Base-by-base conservation (phyloP, 2,329 filamentous ascomycete species). In the Fonsecaea pugnacius region DNA sequence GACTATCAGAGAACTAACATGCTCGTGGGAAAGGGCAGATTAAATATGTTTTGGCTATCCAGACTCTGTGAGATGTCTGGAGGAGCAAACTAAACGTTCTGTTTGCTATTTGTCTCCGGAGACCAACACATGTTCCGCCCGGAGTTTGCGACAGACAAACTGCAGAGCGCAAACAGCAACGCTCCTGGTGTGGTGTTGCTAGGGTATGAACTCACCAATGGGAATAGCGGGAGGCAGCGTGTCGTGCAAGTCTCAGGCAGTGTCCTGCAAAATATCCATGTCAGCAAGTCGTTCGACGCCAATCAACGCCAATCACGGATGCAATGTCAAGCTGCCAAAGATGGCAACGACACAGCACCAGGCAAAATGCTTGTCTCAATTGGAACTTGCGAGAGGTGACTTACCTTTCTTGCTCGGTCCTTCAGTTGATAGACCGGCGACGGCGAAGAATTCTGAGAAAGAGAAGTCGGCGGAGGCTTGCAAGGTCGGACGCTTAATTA, bases 41-140 rank as follows among this genome's bases (percentile, higher is more conserved):
- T 48, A 12, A 48, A 48, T 48, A 24, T 2, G 7, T 9, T 9
- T 48, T 24, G 18, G 16, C 40, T 46, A 8, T 46, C n/a, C 40
- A 46, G 40, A 21, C 18, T 46, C 18, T 18, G 1, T 4, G n/a
- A 10, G 4, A 10, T 48, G 43, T 14, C 18, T 24, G 4, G 12
- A 48, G 43, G 18, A 48, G 43, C 43, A 48, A 48, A 4, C 21
- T 33, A 14, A 46, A 12, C 24, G 18, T 16, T 21, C 8, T 43
- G 55, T 18, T 58, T 58, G 38, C 18, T 40, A 4, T 33, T 58
- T 58, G 55, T 58, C 55, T 16, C 35, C 2, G 27, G 14, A 24
- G 30, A 36, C 40, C 14, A 32, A 36, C 30, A 43, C 35, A 27
- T 4, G 18, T 43, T 7, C 18, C 5, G 30, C 7, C 27, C 33